Evolutionary conservation across 495 filamentous ascomycete genomes (phyloP), one percentile per base, ranked within the genome.

Genomic region (Thozetella sp.): DNA sequence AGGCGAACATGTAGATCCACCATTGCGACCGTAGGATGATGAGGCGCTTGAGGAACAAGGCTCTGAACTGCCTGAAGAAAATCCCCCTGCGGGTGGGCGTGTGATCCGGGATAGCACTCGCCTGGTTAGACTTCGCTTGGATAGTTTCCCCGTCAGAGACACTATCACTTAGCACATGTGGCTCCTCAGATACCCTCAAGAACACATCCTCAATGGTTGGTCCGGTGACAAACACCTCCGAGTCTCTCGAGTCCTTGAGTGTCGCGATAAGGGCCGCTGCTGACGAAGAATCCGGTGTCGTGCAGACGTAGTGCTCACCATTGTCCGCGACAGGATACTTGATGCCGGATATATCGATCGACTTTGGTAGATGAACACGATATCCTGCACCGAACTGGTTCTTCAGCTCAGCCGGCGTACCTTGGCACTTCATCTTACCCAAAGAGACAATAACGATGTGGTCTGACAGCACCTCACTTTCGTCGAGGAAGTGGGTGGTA

Each of bases 201-300:
- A 96, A 96, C 1, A 93, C 89, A 64, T 92, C 89, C 65, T 93
- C 90, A 55, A 96, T 91, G 0, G 89, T 93, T 1, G 92, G 92
- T 0, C 91, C 91, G 25, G 83, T 85, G 37, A 93, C 83, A 37
- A 87, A 85, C 67, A 91, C 91, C 20, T 92, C 84, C 0, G 72
- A 72, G 27, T 88, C 76, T 2, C 81, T 82, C 2, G 77, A 74
- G 1, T 68, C 62, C 67, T 96, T 89, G 2, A 94, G 74, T n/a
- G 68, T 66, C 25, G 78, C 76, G 51, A 96, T 83, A 22, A 93
- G 80, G 2, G 76, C 64, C 0, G 86, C 84, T 20, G 89, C 85
- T 30, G 84, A 74, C 23, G 70, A 73, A 1, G 88, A 91, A 19
- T 84, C 78, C 26, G 80, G 71, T 3, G 91, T 83, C 53, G 80